Evolutionary conservation across 2,329 filamentous ascomycete genomes (phyloP), one percentile per base, ranked within the genome.

Genomic region (Neofusicoccum umdonicola): DNA sequence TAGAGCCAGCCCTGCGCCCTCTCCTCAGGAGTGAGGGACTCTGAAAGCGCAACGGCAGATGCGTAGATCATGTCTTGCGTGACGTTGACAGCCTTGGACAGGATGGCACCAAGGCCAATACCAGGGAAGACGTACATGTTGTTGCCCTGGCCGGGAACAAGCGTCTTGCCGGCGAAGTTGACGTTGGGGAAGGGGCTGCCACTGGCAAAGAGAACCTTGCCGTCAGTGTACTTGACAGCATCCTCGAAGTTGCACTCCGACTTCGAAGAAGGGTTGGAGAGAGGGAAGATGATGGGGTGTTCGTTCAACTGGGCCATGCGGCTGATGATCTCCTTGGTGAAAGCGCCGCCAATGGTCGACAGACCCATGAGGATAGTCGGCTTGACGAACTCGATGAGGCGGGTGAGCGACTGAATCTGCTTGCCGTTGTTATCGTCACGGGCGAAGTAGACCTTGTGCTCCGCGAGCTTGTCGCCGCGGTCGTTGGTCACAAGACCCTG

Each of bases 21-120:
- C 82, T 99, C 95, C 67, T 95, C 89, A 44, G 87, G 83, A 68
- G 90, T 93, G 67, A 99, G 85, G 39, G 90, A 88, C 65, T 87
- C 88, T 15, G 92, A 87, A 19, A 98, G 86, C 4, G 92, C 90
- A 45, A 90, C 89, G 34, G 92, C 95, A 37, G 93, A 94, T 57
- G 91, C 93, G 81, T 98, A 98, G 74, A 99, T 93, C 95, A 99
- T 99, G 78, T 90, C 87, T 77, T 97, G 92, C 4, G 94, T 98
- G 70, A 98, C 85, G 71, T 88, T 88, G 69, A 91, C 88, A 12
- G 93, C 87, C 83, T 97, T 96, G 80, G 90, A 89, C 56, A 98
- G 86, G 74, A 98, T 97, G 69, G 94, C 91, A 67, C 93, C 95
- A 35, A 98, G 88, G 65, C 95, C 95, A 66, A 98, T 90, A 73